These are phyloP conservation scores for Dryadomyces quercivorus DNA, from an alignment of 2,329 filamentous ascomycete genomes.

Conservation along the genomic window DNA sequence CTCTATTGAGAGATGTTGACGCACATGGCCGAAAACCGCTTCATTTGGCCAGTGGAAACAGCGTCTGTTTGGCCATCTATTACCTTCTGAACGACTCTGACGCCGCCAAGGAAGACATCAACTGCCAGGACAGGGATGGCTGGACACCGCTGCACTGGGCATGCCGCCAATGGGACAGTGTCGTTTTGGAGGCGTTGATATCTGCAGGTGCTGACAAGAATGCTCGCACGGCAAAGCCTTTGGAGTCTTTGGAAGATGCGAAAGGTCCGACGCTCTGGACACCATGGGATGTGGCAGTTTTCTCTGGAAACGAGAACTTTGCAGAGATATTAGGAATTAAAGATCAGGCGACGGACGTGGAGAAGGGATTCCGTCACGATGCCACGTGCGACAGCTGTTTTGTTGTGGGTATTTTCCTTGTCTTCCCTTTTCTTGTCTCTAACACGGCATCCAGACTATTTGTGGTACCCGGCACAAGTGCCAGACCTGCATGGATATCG, in stretches of 20 bases:
- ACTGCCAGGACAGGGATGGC: background rate
- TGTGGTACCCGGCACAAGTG: background rate
- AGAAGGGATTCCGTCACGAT: background rate
- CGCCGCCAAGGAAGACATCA: background rate
- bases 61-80: background rate
- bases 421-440: background rate
- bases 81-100: background rate
- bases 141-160: conserved; percentile 1
- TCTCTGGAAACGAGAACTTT: background rate
- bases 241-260: background rate
- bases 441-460: background rate
- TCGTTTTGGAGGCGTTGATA: background rate
- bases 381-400: background rate
- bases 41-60: background rate
- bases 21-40: background rate
- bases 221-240: background rate
- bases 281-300: background rate
- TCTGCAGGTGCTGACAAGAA: background rate
- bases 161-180: background rate
- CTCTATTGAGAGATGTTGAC: background rate
- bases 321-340: background rate
- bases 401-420: background rate
- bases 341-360: background rate
- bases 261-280: background rate
- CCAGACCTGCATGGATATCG: background rate